Base-by-base conservation (phyloP, 331 rosid species). In the Quercus lobata region DNA sequence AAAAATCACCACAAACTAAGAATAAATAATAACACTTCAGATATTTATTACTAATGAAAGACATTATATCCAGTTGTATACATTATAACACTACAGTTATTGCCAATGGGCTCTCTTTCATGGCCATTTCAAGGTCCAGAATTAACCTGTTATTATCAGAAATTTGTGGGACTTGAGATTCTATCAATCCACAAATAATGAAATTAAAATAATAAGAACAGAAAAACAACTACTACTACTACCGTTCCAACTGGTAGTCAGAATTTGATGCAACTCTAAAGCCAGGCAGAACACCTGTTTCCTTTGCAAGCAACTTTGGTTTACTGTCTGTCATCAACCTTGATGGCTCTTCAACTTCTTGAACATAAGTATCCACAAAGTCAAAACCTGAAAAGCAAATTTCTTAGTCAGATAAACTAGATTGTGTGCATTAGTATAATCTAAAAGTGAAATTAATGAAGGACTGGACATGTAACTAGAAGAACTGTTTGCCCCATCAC, bases 241-340 rank as follows among this genome's bases (percentile, higher is more conserved):
- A 93, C 99, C 99, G 91, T 74, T 93, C 94, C 78, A 84, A 84
- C 86, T 83, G 93, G 77, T 88, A 90, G 89, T 91, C 97, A 79
- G 98, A 80, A 82, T 87, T 88, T 62, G 93, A 90, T 69, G 96
- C 91, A 80, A 84, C 84, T 85, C 86, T 90, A 81, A 93, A 96
- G 78, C 99, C 98, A 74, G 82, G 92, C 74, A 96, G 87, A 86
- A 79, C 74, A 81, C 85, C 87, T 65, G 66, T 82, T 74, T 84
- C 86, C 89, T 85, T 92, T 73, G 18, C 54, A 79, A 85, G 77
- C 73, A 82, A 82, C 85, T 86, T 88, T 79, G 72, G 89, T 79
- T 81, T 87, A 52, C 78, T 73, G 75, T 91, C 97, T 73, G 84
- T 68, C 53, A 82, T 89, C 89, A 84, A 73, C 37, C 56, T 76